A percentile compares a stretch with the other conserved stretches of the same genome.
Conservation (phyloP, 768 basidiomycete species). For the Zangia roseola region DNA sequence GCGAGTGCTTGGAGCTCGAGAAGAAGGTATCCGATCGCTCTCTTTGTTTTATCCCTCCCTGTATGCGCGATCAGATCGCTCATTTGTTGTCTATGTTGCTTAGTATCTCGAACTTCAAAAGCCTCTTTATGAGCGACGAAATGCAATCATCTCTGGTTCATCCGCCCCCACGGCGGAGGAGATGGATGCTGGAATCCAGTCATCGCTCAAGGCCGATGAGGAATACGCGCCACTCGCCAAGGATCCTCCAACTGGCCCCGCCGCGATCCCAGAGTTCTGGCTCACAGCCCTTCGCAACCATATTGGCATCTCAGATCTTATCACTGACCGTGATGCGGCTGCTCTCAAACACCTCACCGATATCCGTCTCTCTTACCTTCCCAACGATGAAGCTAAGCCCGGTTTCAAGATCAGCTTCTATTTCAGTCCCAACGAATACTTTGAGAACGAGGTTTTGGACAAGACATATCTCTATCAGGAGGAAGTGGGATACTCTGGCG, state of each 20-base stretch:
- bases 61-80: slow-evolving; percentile 13
- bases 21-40: slow-evolving; percentile 69
- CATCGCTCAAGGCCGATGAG: slow-evolving; percentile 72
- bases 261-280: slow-evolving; percentile 91
- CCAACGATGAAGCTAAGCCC: slow-evolving; percentile 62
- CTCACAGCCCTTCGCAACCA: slow-evolving; percentile 95
- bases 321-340: slow-evolving; percentile 88
- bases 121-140: slow-evolving; percentile 86
- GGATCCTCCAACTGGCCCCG: slow-evolving; percentile 43
- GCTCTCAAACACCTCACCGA: slow-evolving; percentile 85
- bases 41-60: slow-evolving; percentile 7
- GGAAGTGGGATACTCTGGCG: slow-evolving; percentile 92
- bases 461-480: slow-evolving; percentile 96
- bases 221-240: slow-evolving; percentile 62
- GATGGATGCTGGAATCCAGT: slow-evolving; percentile 74
- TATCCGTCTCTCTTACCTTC: slow-evolving; percentile 76
- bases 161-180: slow-evolving; percentile 76
- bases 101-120: slow-evolving; percentile 75
- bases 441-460: slow-evolving; percentile 76
- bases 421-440: slow-evolving; percentile 84
- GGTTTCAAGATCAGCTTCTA: slow-evolving; percentile 90
- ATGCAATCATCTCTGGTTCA: slow-evolving; percentile 78
- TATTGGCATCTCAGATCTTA: slow-evolving; percentile 77
- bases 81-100: slow-evolving; percentile 1
- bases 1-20: slow-evolving; percentile 92